phyloP scores from a whole-genome alignment of 768 basidiomycete species.

The Hericium alpestre region DNA sequence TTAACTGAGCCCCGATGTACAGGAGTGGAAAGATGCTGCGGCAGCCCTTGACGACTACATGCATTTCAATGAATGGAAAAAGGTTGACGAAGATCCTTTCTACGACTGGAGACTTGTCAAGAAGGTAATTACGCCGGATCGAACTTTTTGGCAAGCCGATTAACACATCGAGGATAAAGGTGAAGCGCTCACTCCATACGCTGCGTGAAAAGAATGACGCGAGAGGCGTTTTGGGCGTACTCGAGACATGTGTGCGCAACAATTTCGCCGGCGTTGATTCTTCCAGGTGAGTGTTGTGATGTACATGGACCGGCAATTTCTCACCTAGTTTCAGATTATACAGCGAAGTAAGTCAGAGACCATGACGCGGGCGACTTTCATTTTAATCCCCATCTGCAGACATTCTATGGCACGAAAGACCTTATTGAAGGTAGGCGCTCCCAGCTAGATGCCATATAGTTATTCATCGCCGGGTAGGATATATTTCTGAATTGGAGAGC shows the following conservation, averaged over 20 bases:
- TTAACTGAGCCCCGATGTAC: not conserved
- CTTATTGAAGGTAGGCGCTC: constrained; percentile 63
- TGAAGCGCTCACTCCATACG: constrained; percentile 60
- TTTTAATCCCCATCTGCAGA: constrained; percentile 33
- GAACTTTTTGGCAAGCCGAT: not conserved
- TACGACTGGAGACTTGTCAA: constrained; percentile 86
- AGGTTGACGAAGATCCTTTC: constrained; percentile 73
- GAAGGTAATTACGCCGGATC: constrained; percentile 36
- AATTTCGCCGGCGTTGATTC: constrained; percentile 95
- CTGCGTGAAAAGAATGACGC: constrained; percentile 72
- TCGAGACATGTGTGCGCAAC: constrained; percentile 81
- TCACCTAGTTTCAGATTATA: constrained; percentile 49
- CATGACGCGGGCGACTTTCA: constrained; percentile 1
- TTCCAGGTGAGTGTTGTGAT: constrained; percentile 35
- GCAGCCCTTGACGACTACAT: constrained; percentile 69
- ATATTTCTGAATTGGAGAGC: constrained; percentile 66
- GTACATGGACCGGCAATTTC: not conserved
- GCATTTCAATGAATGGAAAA: constrained; percentile 86
- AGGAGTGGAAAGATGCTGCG: constrained; percentile 88
- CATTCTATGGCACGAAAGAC: constrained; percentile 84
- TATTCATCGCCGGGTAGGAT: constrained; percentile 38
- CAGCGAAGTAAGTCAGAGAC: constrained; percentile 48
- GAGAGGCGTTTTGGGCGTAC: constrained; percentile 76
- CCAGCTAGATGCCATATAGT: constrained; percentile 4
- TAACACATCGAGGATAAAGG: constrained; percentile 27